phyloP scores from a whole-genome alignment of 306 rosid genomes.

The Alnus glutinosa region DNA sequence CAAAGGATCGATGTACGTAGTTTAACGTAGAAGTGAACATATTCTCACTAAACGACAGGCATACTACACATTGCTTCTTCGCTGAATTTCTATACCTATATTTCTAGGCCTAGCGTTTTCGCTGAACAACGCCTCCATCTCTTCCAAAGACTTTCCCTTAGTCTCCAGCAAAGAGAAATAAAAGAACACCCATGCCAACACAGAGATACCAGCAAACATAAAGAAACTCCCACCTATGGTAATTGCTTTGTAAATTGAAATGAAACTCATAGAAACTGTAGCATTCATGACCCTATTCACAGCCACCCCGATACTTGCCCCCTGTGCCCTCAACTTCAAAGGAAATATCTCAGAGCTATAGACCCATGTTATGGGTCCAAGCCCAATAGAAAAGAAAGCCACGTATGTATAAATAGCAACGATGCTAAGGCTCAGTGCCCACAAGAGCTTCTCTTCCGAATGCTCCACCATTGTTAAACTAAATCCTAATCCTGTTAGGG shows the following conservation, averaged over 20 bases:
- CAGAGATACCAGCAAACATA: slow-evolving; percentile 65
- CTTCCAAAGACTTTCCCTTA: slow-evolving; percentile 73
- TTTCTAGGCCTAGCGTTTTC: slow-evolving; percentile 18
- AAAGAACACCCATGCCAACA: slow-evolving; percentile 69
- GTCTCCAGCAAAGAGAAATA: slow-evolving; percentile 72
- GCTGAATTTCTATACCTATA: neutral
- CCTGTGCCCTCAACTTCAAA: slow-evolving; percentile 73
- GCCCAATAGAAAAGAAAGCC: slow-evolving; percentile 67
- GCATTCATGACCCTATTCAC: slow-evolving; percentile 77
- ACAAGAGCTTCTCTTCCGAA: slow-evolving; percentile 30
- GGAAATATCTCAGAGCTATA: slow-evolving; percentile 82
- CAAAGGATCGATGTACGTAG: neutral
- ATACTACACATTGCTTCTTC: neutral
- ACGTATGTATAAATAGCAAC: slow-evolving; percentile 45
- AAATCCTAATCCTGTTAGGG: slow-evolving; percentile 50
- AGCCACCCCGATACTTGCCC: slow-evolving; percentile 64
- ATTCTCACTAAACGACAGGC: neutral
- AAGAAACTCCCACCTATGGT: slow-evolving; percentile 85
- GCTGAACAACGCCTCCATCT: slow-evolving; percentile 63
- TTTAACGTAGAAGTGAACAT: neutral
- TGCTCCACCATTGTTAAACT: slow-evolving; percentile 55
- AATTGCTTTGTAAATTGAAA: slow-evolving; percentile 64
- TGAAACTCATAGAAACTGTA: slow-evolving; percentile 60
- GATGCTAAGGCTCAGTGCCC: slow-evolving; percentile 66
- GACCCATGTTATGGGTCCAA: slow-evolving; percentile 84